Conservation (phyloP, 371 early-diverging fungal genomes). For the Entomophthora muscae region DNA sequence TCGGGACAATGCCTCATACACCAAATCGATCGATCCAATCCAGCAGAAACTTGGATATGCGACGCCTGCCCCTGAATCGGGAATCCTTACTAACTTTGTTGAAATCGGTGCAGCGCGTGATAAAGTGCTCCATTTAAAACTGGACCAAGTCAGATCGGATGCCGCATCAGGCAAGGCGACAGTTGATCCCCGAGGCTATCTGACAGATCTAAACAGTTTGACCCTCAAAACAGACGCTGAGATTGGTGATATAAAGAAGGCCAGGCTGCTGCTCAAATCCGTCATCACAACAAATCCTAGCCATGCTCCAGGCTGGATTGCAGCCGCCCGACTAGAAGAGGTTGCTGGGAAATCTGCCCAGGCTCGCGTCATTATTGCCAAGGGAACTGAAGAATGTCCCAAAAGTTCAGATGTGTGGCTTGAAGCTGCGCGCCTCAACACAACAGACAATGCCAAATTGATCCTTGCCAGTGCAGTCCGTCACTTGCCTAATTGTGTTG, state of each 20-base stretch:
- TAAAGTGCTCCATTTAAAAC: slow-evolving; percentile 64
- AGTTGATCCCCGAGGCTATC: slow-evolving; percentile 86
- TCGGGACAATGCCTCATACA: slow-evolving; percentile 28
- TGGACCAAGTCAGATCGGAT: slow-evolving; percentile 59
- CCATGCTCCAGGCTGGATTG: slow-evolving; percentile 95
- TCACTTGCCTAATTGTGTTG: slow-evolving; percentile 75
- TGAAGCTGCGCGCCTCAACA: slow-evolving; percentile 80
- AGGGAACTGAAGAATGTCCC: slow-evolving; percentile 88
- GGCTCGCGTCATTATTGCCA: slow-evolving; percentile 70
- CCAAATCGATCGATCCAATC: slow-evolving; percentile 32
- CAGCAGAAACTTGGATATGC: slow-evolving; percentile 25
- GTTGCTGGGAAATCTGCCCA: slow-evolving; percentile 64
- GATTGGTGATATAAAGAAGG: slow-evolving; percentile 83
- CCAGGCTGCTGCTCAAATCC: slow-evolving; percentile 68
- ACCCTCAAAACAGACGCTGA: slow-evolving; percentile 70
- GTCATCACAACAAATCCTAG: slow-evolving; percentile 85
- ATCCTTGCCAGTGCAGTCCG: slow-evolving; percentile 82
- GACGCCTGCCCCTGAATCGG: slow-evolving; percentile 25
- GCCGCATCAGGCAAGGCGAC: slow-evolving; percentile 62
- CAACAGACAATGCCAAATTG: slow-evolving; percentile 62
- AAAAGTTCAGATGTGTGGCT: slow-evolving; percentile 92
- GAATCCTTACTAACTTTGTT: slow-evolving; percentile 65
- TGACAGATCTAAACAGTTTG: slow-evolving; percentile 78
- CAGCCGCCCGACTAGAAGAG: slow-evolving; percentile 91
- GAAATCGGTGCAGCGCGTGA: slow-evolving; percentile 91